Evolutionary conservation across 768 basidiomycete species (phyloP), one percentile per base, ranked within the genome.

Genomic region (Rickenella mellea): DNA sequence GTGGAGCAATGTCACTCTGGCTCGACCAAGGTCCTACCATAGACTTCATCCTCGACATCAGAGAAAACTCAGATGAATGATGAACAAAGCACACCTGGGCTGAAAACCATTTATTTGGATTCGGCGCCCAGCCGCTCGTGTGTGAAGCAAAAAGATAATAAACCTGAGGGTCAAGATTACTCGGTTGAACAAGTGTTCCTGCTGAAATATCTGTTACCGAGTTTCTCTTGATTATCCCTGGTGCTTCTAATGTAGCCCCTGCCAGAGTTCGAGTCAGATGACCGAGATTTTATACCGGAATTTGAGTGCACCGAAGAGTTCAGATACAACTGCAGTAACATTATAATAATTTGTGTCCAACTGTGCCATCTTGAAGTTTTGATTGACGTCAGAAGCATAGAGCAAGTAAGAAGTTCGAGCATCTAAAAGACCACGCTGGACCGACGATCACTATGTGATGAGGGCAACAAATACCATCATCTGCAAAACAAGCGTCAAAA

Each of bases 361-460:
- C 39, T 57, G 59, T 10, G 77, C 66, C 19, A 80, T 78, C 64
- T 80, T 80, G 67, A 79, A 78, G 53, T 79, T 74, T 57, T 77
- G 74, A 55, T 80, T 80, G 57, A 76, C 76, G 57, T 80, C 77
- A 5, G 76, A 78, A 14, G 78, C 78, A 50, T 78, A 80, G 14
- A 80, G 63, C 11, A 80, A 65, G 52, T 79, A 80, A 6, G 73
- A 61, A 0, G 71, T 72, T 44, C 68, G 66, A 12, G 65, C 65
- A 44, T 60, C 68, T 70, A 31, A 29, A 29, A 29, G 2, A 24
- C 24, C 26, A 7, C 20, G 29, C 17, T 26, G 27, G 28, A 35
- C 14, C 19, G 30, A 44, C 15, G 19, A 44, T 42, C 43, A 10
- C 42, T 30, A n/a, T n/a, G n/a, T 12, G 29, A 31, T 15, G 15